phyloP scores from a whole-genome alignment of 495 filamentous ascomycete genomes.

The Corynascus novoguineensis region DNA sequence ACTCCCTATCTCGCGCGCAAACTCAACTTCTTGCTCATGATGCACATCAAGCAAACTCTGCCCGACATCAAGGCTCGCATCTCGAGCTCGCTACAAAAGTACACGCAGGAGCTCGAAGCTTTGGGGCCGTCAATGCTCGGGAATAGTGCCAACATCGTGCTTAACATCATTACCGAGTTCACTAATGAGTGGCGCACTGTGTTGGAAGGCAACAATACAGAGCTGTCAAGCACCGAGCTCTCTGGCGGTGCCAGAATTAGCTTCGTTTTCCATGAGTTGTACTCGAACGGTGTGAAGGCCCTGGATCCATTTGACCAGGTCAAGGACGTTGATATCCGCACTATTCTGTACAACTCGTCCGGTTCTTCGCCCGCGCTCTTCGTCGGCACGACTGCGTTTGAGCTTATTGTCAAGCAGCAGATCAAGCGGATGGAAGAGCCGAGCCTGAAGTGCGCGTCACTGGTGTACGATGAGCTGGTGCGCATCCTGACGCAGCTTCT shows the following conservation, averaged over 20 bases:
- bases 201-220: slow-evolving; percentile 91
- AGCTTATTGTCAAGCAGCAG: slow-evolving; percentile 97
- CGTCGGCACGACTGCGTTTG: slow-evolving; percentile 95
- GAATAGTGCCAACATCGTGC: slow-evolving; percentile 89
- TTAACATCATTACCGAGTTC: slow-evolving; percentile 99
- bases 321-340: slow-evolving; percentile 96
- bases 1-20: slow-evolving; percentile 96
- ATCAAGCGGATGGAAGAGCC: slow-evolving; percentile 96
- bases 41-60: slow-evolving; percentile 99
- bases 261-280: slow-evolving; percentile 98
- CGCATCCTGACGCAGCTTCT: slow-evolving; percentile 89
- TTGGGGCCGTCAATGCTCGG: slow-evolving; percentile 95
- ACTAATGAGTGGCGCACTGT: slow-evolving; percentile 95
- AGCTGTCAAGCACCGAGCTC: slow-evolving; percentile 87
- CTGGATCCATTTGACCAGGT: slow-evolving; percentile 96
- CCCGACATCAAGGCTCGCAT: slow-evolving; percentile 98
- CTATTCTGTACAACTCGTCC: slow-evolving; percentile 95
- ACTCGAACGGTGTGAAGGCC: slow-evolving; percentile 96
- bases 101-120: slow-evolving; percentile 69
- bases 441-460: slow-evolving; percentile 89
- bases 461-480: slow-evolving; percentile 97
- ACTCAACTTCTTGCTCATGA: slow-evolving; percentile 98
- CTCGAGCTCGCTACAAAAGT: slow-evolving; percentile 85
- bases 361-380: slow-evolving; percentile 96
- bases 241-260: slow-evolving; percentile 97